phyloP scores from a whole-genome alignment of 192 early-diverging fungal species.

The Linderina pennispora region DNA sequence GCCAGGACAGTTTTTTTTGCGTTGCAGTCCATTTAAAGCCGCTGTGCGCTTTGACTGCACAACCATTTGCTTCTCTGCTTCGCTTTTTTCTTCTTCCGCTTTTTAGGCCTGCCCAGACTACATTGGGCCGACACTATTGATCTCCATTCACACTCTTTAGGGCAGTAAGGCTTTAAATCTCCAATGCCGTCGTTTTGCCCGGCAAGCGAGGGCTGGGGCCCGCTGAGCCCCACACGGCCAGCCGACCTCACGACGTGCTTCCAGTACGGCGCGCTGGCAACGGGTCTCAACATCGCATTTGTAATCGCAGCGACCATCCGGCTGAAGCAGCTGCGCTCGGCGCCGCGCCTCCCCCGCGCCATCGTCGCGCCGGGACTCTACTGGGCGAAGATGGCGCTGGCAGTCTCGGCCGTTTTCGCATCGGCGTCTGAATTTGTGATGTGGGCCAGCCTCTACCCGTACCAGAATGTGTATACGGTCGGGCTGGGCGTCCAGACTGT shows the following conservation, averaged over 20 bases:
- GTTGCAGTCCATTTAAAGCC: too few relatives aligned
- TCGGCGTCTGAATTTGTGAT: conserved; percentile 22
- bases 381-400: conserved; percentile 22
- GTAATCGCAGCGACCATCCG: conserved; percentile 12
- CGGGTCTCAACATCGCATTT: conserved; percentile 17
- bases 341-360: conserved; percentile 1
- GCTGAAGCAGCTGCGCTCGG: conserved; percentile 2
- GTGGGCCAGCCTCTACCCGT: neutral
- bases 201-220: conserved; percentile 46
- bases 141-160: too few relatives aligned
- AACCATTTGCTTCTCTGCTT: too few relatives aligned
- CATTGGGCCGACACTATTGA: too few relatives aligned
- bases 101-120: too few relatives aligned
- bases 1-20: too few relatives aligned
- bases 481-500: conserved; percentile 26
- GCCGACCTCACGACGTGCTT: conserved; percentile 44
- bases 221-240: conserved; percentile 32
- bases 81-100: neutral
- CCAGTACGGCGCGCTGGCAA: conserved; percentile 23
- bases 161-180: too few relatives aligned
- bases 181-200: conserved; percentile 19
- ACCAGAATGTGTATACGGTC: conserved; percentile 8
- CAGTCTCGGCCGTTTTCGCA: conserved; percentile 8
- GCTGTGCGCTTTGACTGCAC: too few relatives aligned
- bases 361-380: conserved; percentile 17